These are phyloP conservation scores for Citeromyces matritensis DNA, from an alignment of 805 yeast species.

Conservation along the genomic window DNA sequence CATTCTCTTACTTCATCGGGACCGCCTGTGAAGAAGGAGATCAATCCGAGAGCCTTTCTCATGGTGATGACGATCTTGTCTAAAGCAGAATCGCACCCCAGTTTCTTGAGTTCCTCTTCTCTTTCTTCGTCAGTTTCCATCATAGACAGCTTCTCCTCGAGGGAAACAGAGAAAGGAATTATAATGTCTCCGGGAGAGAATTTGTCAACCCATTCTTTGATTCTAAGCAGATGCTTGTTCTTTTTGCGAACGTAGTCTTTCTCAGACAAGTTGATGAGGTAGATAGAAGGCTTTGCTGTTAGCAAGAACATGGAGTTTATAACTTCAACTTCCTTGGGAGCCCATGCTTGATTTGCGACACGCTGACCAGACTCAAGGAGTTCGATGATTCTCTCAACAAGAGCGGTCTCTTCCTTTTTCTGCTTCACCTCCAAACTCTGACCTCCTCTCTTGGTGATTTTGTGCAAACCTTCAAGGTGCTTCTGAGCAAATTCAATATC, in stretches of 20 bases:
- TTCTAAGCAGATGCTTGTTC: constrained; percentile 33
- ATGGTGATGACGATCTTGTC: constrained; percentile 50
- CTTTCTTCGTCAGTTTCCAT: constrained; percentile 54
- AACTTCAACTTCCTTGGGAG: constrained; percentile 44
- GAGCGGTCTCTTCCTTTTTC: constrained; percentile 42
- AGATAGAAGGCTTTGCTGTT: constrained; percentile 83
- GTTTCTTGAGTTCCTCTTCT: constrained; percentile 17
- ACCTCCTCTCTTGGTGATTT: constrained; percentile 48
- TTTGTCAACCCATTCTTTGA: constrained; percentile 50
- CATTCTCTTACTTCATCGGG: constrained; percentile 77
- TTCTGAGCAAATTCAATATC: constrained; percentile 81
- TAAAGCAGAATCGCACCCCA: constrained; percentile 31
- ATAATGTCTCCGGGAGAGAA: constrained; percentile 67
- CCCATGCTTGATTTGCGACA: constrained; percentile 47
- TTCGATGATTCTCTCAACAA: constrained; percentile 43
- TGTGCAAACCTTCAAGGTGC: constrained; percentile 39
- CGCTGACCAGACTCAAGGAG: constrained; percentile 52
- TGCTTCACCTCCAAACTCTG: constrained; percentile 51
- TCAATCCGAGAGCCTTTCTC: constrained; percentile 54
- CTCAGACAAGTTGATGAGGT: constrained; percentile 58
- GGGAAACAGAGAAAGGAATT: constrained; percentile 84
- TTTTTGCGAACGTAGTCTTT: constrained; percentile 42
- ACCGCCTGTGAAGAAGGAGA: constrained; percentile 83
- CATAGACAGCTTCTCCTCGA: constrained; percentile 83
- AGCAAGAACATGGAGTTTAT: constrained; percentile 60